Base-by-base conservation (phyloP, 441 rosid species). In the Aleurites moluccanus region DNA sequence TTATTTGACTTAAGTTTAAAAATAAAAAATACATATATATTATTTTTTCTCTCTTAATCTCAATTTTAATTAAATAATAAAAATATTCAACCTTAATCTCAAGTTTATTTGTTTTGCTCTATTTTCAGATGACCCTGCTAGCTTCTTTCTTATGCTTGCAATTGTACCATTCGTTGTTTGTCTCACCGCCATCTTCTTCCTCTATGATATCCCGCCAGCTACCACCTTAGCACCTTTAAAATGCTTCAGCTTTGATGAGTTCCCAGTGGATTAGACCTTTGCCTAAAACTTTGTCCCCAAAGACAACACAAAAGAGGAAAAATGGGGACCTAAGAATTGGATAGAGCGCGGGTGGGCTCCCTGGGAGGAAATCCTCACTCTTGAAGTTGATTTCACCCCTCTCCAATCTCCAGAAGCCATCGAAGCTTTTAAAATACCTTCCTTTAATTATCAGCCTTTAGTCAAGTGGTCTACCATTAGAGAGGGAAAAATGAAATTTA, bases 341-440 rank as follows among this genome's bases (percentile, higher is more conserved):
- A 83, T 86, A 62, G 92, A 89, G 69, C 90, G 96, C 5, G 97
- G 91, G 18, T 95, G 98, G 98, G 99, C 98, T 28, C 99, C 99
- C 0, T 95, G 97, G 99, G 98, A 96, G 66, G 98, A 96, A 82
- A 81, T 96, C 53, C 90, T 93, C 75, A 78, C 95, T 28, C 96
- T 96, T 0, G 99, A 93, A 77, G 97, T 87, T 16, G 89, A 96
- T 71, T 96, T 96, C 86, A 98, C 99, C 13, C 87, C 94, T 6
- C 94, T 96, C 63, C 92, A 88, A 47, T 76, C 88, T 52, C 94
- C 94, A 20, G 99, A 96, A 35, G 85, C 99, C 11, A 82, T 95
- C 77, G 98, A 95, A 77, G 99, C 99, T 42, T 95, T 91, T 82
- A 87, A 79, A 72, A 88, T 90, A 95, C 75, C 92, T 47, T 85